Conservation (phyloP, 257 asterid genomes). For the Catharanthus roseus region DNA sequence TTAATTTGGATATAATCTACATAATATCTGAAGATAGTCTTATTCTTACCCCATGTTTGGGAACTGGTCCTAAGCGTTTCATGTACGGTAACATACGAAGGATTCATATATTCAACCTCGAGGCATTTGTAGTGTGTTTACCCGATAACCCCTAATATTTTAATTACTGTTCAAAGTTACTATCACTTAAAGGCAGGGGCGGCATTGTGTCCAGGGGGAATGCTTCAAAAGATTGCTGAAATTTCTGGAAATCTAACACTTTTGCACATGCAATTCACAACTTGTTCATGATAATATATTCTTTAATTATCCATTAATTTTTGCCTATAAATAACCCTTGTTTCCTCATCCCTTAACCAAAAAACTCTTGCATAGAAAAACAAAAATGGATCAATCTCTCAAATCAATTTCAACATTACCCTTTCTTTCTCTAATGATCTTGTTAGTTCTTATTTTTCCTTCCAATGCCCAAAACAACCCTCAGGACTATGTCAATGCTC, state of each 20-base stretch:
- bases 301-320: neutral
- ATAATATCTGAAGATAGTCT: no score
- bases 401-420: neutral
- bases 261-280: neutral
- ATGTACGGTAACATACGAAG: no score
- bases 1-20: no score
- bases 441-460: neutral
- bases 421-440: neutral
- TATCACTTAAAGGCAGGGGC: neutral
- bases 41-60: no score
- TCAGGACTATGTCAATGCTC: constrained; percentile 25
- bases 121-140: no score
- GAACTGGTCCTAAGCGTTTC: no score
- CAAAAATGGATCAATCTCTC: neutral
- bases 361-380: no score
- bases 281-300: neutral
- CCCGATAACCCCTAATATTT: neutral
- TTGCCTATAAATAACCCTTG: constrained; percentile 6
- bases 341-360: neutral
- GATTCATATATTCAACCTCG: no score
- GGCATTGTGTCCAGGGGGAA: constrained; percentile 2
- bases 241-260: neutral
- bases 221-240: constrained; percentile 5
- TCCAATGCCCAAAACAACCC: constrained; percentile 17
- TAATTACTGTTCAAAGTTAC: neutral